A percentile compares a stretch with the other conserved stretches of the same genome.
Conservation (phyloP, 371 early-diverging fungal species). For the Blyttiomyces sp. region DNA sequence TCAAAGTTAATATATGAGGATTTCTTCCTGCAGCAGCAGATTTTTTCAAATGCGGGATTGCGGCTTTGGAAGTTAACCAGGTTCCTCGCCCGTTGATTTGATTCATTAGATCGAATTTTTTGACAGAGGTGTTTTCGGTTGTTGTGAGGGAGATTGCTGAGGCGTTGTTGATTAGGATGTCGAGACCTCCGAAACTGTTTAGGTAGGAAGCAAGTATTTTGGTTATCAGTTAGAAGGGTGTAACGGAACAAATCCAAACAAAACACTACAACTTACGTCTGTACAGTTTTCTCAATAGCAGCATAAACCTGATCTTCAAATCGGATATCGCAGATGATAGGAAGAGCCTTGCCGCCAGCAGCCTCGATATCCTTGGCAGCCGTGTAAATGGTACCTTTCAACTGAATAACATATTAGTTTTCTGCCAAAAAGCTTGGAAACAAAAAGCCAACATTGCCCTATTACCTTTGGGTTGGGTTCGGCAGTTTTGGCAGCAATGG, state of each 20-base stretch:
- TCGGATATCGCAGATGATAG: constrained; percentile 78
- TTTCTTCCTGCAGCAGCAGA: constrained; percentile 46
- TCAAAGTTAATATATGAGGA: constrained; percentile 72
- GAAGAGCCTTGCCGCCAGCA: constrained; percentile 72
- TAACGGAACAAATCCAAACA: not conserved
- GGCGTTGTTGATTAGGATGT: constrained; percentile 75
- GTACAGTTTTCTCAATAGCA: constrained; percentile 65
- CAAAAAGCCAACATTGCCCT: not conserved
- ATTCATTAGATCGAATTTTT: constrained; percentile 75
- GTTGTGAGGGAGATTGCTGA: constrained; percentile 70
- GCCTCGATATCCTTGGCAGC: constrained; percentile 69
- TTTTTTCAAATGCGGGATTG: constrained; percentile 64
- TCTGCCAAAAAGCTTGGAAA: not conserved
- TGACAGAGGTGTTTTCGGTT: constrained; percentile 59
- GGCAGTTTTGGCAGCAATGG: constrained; percentile 78
- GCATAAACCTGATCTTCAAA: constrained; percentile 62
- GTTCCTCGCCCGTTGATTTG: constrained; percentile 77
- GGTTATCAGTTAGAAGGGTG: not conserved
- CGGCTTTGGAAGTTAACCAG: constrained; percentile 70
- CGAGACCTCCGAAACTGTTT: constrained; percentile 62
- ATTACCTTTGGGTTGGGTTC: constrained; percentile 66
- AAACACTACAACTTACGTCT: constrained; percentile 25
- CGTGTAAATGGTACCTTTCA: constrained; percentile 76
- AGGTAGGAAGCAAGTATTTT: not conserved
- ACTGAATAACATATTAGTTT: constrained; percentile 29